phyloP scores from a whole-genome alignment of 352 stramenopile genomes.

The Phytophthora sp. region DNA sequence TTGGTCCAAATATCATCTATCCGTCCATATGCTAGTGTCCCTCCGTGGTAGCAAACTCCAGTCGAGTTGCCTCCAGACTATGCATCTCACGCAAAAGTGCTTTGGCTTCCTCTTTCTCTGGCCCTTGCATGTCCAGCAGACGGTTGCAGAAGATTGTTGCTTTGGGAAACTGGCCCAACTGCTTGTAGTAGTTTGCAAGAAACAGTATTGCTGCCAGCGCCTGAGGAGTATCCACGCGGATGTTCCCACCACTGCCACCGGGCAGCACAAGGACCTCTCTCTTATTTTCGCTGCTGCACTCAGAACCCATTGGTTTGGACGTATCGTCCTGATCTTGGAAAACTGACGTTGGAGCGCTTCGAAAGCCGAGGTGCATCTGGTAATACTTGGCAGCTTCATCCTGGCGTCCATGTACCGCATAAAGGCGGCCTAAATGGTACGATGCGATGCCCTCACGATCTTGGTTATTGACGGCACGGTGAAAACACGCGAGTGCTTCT shows the following conservation, averaged over 20 bases:
- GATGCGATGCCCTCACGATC: constrained; percentile 80
- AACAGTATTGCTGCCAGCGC: constrained; percentile 72
- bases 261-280: constrained; percentile 38
- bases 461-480: constrained; percentile 76
- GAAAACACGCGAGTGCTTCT: constrained; percentile 79
- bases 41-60: constrained; percentile 8
- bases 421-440: constrained; percentile 71
- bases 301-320: background rate
- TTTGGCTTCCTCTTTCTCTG: constrained; percentile 86
- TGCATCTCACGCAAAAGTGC: constrained; percentile 80
- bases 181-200: constrained; percentile 85
- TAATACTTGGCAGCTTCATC: constrained; percentile 81
- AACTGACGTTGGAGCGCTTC: constrained; percentile 33
- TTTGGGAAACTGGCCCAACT: constrained; percentile 57
- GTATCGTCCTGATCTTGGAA: constrained; percentile 27
- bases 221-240: constrained; percentile 70
- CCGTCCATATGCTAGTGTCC: constrained; percentile 1
- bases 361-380: constrained; percentile 65
- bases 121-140: constrained; percentile 76
- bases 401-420: constrained; percentile 48
- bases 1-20: background rate
- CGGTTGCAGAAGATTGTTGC: constrained; percentile 80
- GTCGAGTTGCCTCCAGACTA: constrained; percentile 54
- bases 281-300: constrained; percentile 17
- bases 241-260: constrained; percentile 37